Conservation (phyloP, 2,329 filamentous ascomycete species). For the Pseudonectria foliicola region DNA sequence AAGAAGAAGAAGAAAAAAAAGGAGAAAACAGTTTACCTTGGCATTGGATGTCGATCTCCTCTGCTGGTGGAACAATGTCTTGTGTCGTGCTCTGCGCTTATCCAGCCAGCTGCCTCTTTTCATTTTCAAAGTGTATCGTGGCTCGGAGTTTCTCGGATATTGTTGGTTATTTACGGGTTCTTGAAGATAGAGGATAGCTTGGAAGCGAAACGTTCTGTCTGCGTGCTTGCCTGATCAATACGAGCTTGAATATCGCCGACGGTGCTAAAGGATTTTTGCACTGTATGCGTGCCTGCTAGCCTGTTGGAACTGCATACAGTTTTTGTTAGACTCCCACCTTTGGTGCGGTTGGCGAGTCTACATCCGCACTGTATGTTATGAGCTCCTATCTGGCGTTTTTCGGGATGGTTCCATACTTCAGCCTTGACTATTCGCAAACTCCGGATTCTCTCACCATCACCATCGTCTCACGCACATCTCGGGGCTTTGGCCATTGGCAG, state of each 20-base stretch:
- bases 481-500: no score
- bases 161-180: constrained; percentile 7
- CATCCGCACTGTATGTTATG: constrained; percentile 15
- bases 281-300: no score
- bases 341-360: no score
- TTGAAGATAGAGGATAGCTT: constrained; percentile 17
- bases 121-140: constrained; percentile 4
- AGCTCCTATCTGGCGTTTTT: constrained; percentile 22
- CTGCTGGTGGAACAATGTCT: no score
- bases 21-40: constrained; percentile 1
- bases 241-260: no score
- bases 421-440: constrained; percentile 7
- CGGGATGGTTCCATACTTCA: constrained; percentile 3
- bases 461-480: constrained; percentile 1
- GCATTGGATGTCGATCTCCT: not conserved
- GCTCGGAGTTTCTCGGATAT: constrained; percentile 20
- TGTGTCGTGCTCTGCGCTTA: no score
- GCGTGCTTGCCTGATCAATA: not conserved
- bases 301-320: no score
- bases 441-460: constrained; percentile 5
- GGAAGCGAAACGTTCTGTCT: constrained; percentile 4
- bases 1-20: not conserved
- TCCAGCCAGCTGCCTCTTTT: no score
- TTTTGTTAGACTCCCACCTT: no score
- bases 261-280: no score